Evolutionary conservation across 495 filamentous ascomycete genomes (phyloP).

Genomic region (Penicillium lividum): DNA sequence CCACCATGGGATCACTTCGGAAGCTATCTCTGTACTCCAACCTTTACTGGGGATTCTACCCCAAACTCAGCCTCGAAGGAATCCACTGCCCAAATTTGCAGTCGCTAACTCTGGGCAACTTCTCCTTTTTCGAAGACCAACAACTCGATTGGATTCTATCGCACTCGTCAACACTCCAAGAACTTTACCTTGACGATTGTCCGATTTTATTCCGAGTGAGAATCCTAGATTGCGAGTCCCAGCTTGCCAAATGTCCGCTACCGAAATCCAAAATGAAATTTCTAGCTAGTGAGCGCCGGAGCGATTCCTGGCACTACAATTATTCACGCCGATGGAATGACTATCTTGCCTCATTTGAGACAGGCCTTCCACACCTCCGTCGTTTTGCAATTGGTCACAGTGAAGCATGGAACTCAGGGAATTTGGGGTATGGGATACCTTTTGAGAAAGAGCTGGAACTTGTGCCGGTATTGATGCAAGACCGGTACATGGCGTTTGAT

Average conservation of each 20-base stretch:
- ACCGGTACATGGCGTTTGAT: constrained; percentile 8
- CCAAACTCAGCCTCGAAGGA: constrained; percentile 15
- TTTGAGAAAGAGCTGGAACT: constrained; percentile 20
- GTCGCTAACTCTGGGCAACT: constrained; percentile 24
- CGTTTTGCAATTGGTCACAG: constrained; percentile 23
- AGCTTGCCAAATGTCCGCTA: neutral
- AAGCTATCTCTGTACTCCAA: constrained; percentile 29
- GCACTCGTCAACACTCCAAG: constrained; percentile 19
- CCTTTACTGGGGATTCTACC: constrained; percentile 27
- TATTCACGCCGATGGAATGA: constrained; percentile 27
- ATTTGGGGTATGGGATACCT: constrained; percentile 8
- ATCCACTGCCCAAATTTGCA: constrained; percentile 28
- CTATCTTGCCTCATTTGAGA: constrained; percentile 22
- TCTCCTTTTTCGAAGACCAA: constrained; percentile 26
- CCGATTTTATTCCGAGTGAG: constrained; percentile 12
- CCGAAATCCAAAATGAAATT: constrained; percentile 3
- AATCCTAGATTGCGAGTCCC: neutral
- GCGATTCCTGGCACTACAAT: neutral
- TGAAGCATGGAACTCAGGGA: neutral
- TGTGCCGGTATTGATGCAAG: neutral
- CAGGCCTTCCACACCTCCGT: constrained; percentile 13
- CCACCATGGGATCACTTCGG: constrained; percentile 18
- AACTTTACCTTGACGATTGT: constrained; percentile 29
- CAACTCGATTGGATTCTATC: constrained; percentile 32
- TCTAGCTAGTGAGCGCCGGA: neutral